phyloP scores from a whole-genome alignment of 169 alveolate species.

The Plasmodium adleri region DNA sequence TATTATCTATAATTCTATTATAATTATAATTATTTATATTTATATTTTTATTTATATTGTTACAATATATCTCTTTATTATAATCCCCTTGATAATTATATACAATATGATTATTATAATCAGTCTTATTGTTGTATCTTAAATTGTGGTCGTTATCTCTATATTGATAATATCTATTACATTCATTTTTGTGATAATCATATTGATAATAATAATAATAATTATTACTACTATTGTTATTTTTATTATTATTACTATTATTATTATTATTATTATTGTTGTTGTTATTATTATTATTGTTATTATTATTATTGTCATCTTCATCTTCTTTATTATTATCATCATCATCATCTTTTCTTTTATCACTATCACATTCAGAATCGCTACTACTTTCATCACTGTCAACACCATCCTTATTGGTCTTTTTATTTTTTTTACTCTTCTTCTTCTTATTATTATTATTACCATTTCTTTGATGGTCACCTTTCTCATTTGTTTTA shows the following conservation, averaged over 20 bases:
- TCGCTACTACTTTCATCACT: slow-evolving; percentile 5
- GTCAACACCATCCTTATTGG: neutral
- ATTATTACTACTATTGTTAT: neutral
- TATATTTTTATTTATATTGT: neutral
- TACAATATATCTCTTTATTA: neutral
- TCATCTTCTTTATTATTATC: neutral
- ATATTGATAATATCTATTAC: neutral
- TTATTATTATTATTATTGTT: neutral
- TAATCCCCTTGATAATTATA: neutral
- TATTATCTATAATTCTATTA: neutral
- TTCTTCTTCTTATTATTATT: neutral
- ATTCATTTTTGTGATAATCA: neutral
- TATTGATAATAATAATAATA: neutral
- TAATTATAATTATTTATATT: neutral
- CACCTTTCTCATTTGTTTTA: neutral
- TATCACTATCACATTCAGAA: neutral
- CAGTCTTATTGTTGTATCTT: neutral
- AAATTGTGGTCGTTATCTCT: neutral
- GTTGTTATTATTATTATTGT: neutral
- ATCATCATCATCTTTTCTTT: neutral
- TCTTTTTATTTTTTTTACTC: neutral
- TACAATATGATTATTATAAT: too few species aligned
- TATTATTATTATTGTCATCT: neutral
- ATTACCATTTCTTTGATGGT: neutral
- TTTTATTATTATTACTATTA: neutral